Evolutionary conservation across 2,329 filamentous ascomycete species (phyloP).

Genomic region (Penicillium sp.): DNA sequence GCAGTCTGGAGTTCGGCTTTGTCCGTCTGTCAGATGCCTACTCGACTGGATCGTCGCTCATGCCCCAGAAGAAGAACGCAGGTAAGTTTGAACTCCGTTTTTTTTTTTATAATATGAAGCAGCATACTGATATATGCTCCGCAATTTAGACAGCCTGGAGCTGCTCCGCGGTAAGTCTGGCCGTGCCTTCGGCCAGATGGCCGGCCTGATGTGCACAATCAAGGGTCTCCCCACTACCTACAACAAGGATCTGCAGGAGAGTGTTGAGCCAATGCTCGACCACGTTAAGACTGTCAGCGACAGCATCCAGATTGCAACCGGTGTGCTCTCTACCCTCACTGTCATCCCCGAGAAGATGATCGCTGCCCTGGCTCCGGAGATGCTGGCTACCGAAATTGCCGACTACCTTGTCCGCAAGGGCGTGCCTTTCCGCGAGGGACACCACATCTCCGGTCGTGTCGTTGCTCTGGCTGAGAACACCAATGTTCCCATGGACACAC

Average conservation of each 20-base stretch:
- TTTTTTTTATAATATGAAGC: not conserved
- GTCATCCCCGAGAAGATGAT: slow-evolving; percentile 73
- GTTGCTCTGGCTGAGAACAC: slow-evolving; percentile 71
- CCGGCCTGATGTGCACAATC: slow-evolving; percentile 73
- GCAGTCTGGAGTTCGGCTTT: slow-evolving; percentile 72
- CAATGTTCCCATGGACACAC: slow-evolving; percentile 66
- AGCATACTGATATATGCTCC: not conserved
- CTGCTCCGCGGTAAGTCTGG: slow-evolving; percentile 76
- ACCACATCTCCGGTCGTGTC: slow-evolving; percentile 72
- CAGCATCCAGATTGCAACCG: slow-evolving; percentile 78
- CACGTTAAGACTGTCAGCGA: slow-evolving; percentile 78
- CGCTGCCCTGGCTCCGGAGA: slow-evolving; percentile 74
- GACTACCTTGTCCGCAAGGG: slow-evolving; percentile 51
- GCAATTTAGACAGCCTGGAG: slow-evolving; percentile 62
- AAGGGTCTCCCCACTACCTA: slow-evolving; percentile 78
- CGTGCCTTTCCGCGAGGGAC: slow-evolving; percentile 76
- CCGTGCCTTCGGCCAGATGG: slow-evolving; percentile 76
- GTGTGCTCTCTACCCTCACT: slow-evolving; percentile 72
- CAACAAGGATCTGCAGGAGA: slow-evolving; percentile 92
- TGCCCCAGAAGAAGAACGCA: slow-evolving; percentile 82
- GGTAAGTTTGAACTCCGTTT: slow-evolving; percentile 20
- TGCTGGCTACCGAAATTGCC: slow-evolving; percentile 66
- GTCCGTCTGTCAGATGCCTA: slow-evolving; percentile 76
- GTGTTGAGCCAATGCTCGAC: slow-evolving; percentile 81
- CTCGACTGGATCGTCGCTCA: slow-evolving; percentile 71